Conservation (phyloP, 305 asterid species). For the Stenogyne calaminthoides region DNA sequence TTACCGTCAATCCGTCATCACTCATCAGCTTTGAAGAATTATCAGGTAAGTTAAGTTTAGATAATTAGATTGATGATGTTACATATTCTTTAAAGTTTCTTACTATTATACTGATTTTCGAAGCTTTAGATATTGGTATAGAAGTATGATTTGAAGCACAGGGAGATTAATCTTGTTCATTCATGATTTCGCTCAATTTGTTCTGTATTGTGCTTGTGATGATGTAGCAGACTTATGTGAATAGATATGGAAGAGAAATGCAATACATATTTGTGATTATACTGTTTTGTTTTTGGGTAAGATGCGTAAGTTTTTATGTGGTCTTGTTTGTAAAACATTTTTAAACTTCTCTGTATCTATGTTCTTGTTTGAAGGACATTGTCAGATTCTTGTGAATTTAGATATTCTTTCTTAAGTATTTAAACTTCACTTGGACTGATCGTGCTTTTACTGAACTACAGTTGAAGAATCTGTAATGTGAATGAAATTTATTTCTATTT, state of each 20-base stretch:
- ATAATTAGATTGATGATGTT: no score
- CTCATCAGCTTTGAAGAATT: no score
- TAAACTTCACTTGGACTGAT: background rate
- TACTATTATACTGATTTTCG: no score
- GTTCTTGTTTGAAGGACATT: background rate
- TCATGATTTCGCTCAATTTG: slow-evolving; percentile 46
- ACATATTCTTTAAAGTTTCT: no score
- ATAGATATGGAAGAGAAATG: slow-evolving; percentile 61
- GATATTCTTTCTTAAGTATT: background rate
- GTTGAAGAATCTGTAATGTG: no score
- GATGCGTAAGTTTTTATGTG: background rate
- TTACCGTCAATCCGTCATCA: no score
- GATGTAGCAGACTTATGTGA: slow-evolving; percentile 66
- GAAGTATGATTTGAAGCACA: no score
- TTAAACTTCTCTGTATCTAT: background rate
- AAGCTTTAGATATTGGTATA: no score
- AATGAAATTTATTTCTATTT: no score
- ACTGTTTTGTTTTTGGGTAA: slow-evolving; percentile 24
- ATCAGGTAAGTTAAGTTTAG: no score
- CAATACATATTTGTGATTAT: slow-evolving; percentile 35
- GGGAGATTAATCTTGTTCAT: no score
- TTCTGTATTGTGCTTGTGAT: slow-evolving; percentile 56
- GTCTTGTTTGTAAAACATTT: background rate
- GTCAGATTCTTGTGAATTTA: background rate
- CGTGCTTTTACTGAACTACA: no score